A percentile compares a stretch with the other conserved stretches of the same genome.
phyloP scores from a whole-genome alignment of 1,284 basidiomycete species.

The Austroboletus novae-zelandiae region DNA sequence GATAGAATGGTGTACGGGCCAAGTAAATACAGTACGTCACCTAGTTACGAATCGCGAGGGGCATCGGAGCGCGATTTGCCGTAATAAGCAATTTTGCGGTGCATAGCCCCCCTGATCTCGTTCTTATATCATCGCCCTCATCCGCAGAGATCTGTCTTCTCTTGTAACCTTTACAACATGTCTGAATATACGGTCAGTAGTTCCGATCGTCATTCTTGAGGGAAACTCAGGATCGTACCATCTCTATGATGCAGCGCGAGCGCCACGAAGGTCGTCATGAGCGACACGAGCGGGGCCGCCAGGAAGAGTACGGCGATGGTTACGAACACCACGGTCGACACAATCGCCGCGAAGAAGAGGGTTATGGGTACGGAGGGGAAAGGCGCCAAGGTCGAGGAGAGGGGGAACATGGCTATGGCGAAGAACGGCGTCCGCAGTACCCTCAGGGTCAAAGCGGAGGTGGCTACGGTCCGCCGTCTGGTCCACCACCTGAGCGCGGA shows the following conservation, averaged over 20 bases:
- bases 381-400: not conserved
- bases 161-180: conserved; percentile 7
- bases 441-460: not conserved
- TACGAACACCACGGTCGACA: not conserved
- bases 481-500: not conserved
- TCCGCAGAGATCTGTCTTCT: too few relatives aligned
- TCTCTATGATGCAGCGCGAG: conserved; percentile 9
- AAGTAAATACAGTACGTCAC: too few relatives aligned
- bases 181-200: conserved; percentile 12
- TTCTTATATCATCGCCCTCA: too few relatives aligned
- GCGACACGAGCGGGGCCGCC: conserved; percentile 8
- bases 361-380: not conserved
- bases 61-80: too few relatives aligned
- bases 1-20: too few relatives aligned
- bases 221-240: not conserved
- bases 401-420: not conserved
- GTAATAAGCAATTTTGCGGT: too few relatives aligned
- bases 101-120: too few relatives aligned
- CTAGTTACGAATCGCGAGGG: too few relatives aligned
- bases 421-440: not conserved
- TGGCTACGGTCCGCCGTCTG: conserved; percentile 4
- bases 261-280: conserved; percentile 10
- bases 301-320: not conserved
- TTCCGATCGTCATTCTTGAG: not conserved
- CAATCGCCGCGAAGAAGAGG: not conserved